Conservation (phyloP, 352 stramenopile genomes). For the Phytopythium aichiense region DNA sequence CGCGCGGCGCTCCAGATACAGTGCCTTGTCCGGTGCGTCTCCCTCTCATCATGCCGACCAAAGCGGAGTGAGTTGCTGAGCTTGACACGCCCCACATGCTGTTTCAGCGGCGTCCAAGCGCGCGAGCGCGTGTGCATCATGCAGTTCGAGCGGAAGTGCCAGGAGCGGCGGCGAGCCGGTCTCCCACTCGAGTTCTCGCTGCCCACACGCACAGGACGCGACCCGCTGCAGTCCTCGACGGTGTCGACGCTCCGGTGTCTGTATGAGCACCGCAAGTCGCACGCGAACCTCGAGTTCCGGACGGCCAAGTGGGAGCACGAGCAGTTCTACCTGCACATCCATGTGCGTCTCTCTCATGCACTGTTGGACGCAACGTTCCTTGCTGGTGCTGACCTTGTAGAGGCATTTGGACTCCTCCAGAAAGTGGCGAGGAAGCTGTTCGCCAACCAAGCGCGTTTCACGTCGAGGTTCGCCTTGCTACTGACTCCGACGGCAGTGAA, state of each 20-base stretch:
- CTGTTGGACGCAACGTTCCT: background rate
- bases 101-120: constrained; percentile 39
- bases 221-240: constrained; percentile 3
- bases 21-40: constrained; percentile 39
- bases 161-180: constrained; percentile 24
- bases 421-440: constrained; percentile 30
- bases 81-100: background rate
- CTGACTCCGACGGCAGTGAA: background rate
- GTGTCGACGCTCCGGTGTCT: constrained; percentile 19
- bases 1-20: constrained; percentile 53
- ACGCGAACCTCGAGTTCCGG: constrained; percentile 33
- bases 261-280: constrained; percentile 41
- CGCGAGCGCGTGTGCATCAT: constrained; percentile 46
- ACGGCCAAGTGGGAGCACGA: constrained; percentile 39
- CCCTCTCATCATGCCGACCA: background rate
- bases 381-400: background rate
- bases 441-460: constrained; percentile 12
- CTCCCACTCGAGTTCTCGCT: constrained; percentile 40
- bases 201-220: constrained; percentile 21
- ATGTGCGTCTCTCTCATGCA: constrained; percentile 18
- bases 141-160: constrained; percentile 45
- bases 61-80: constrained; percentile 4
- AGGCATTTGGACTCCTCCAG: constrained; percentile 3
- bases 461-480: constrained; percentile 2
- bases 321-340: constrained; percentile 39